phyloP scores from a whole-genome alignment of 257 asterid genomes.

The Pogostemon cablin region DNA sequence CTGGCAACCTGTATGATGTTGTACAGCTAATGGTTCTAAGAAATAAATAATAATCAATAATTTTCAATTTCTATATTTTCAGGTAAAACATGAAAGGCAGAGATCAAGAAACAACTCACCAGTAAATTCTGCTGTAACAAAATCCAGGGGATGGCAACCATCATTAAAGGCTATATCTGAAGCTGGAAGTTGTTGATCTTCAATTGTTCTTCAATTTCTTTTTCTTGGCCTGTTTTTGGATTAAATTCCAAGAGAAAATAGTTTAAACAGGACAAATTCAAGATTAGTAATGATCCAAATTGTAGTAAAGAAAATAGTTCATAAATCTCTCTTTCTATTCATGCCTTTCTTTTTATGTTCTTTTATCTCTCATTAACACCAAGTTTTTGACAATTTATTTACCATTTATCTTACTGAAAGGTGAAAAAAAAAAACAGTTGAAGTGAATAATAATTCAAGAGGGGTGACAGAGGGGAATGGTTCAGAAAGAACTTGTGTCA shows the following conservation, averaged over 20 bases:
- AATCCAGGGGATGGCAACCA: constrained; percentile 80
- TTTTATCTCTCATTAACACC: neutral
- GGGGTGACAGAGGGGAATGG: no score
- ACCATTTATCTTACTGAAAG: neutral
- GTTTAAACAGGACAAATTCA: constrained; percentile 18
- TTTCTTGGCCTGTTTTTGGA: constrained; percentile 18
- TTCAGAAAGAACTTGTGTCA: no score
- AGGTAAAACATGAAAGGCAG: constrained; percentile 69
- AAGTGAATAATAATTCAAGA: constrained; percentile 10
- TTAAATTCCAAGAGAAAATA: constrained; percentile 22
- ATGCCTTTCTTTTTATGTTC: neutral
- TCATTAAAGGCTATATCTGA: constrained; percentile 84
- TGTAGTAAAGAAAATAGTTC: constrained; percentile 34
- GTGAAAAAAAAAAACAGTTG: neutral
- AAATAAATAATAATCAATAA: neutral
- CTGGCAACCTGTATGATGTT: neutral
- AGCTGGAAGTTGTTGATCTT: constrained; percentile 53
- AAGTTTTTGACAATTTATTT: neutral
- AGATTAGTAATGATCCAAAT: constrained; percentile 12
- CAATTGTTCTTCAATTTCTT: neutral
- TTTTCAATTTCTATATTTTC: constrained; percentile 27
- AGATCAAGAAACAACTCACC: constrained; percentile 49
- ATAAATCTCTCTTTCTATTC: neutral
- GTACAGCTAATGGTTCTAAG: constrained; percentile 37
- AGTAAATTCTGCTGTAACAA: constrained; percentile 47